A percentile compares a stretch with the other conserved stretches of the same genome.
phyloP scores from a whole-genome alignment of 2,329 filamentous ascomycete species.

The Fusarium goolgardi region DNA sequence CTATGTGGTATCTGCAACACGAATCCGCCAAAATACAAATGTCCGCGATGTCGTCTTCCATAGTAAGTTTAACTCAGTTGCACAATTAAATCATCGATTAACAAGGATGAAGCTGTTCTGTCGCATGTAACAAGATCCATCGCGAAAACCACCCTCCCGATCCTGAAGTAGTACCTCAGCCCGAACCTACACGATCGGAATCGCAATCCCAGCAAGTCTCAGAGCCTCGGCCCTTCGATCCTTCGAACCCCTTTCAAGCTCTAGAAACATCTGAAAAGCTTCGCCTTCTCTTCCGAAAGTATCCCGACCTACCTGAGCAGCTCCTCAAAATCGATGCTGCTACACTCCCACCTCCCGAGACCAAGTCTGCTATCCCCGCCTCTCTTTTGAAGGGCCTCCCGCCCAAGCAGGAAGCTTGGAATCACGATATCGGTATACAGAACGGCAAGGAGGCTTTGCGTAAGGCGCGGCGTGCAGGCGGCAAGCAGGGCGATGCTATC shows the following conservation, averaged over 20 bases:
- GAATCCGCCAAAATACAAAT: slow-evolving; percentile 70
- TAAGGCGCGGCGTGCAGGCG: slow-evolving; percentile 60
- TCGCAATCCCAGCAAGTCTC: slow-evolving; percentile 1
- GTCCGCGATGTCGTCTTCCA: slow-evolving; percentile 66
- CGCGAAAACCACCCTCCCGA: slow-evolving; percentile 62
- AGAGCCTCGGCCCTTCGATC: slow-evolving; percentile 32
- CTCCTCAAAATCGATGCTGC: slow-evolving; percentile 62
- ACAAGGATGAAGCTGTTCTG: slow-evolving; percentile 63
- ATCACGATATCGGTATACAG: slow-evolving; percentile 66
- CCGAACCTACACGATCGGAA: slow-evolving; percentile 39
- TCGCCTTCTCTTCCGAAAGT: slow-evolving; percentile 62
- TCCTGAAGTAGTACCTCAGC: slow-evolving; percentile 32
- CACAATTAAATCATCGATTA: not conserved
- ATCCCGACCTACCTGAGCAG: slow-evolving; percentile 61
- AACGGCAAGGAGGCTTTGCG: slow-evolving; percentile 67
- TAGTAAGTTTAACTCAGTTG: slow-evolving; percentile 61
- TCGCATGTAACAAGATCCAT: slow-evolving; percentile 66
- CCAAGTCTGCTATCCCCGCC: slow-evolving; percentile 47
- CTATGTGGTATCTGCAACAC: slow-evolving; percentile 65
- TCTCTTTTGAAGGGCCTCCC: slow-evolving; percentile 51
- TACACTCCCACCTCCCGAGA: slow-evolving; percentile 59
- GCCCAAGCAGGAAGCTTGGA: slow-evolving; percentile 62
- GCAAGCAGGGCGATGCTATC: slow-evolving; percentile 69
- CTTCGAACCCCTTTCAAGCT: slow-evolving; percentile 61
- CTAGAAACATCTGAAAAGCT: slow-evolving; percentile 65